These are phyloP conservation scores for Teunomyces aglyptinius DNA, from an alignment of 805 yeast species.

Conservation along the genomic window DNA sequence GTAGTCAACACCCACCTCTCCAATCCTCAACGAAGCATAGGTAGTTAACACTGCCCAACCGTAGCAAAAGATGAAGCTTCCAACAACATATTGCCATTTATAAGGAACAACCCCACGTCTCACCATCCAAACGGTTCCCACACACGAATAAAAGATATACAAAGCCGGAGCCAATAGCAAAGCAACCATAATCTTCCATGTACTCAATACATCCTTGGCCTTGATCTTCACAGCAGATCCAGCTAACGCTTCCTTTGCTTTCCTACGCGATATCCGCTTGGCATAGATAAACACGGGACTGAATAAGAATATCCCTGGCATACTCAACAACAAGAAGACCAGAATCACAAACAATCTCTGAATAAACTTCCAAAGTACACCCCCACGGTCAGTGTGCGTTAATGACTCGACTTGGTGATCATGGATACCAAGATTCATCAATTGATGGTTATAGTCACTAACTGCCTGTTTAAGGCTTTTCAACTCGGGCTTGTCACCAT, in stretches of 20 bases:
- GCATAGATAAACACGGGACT: conserved; percentile 40
- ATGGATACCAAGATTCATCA: conserved; percentile 33
- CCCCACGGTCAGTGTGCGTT: conserved; percentile 18
- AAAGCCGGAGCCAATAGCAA: conserved; percentile 39
- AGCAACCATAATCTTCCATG: conserved; percentile 45
- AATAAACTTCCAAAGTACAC: conserved; percentile 23
- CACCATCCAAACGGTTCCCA: conserved; percentile 27
- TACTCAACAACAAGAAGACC: conserved; percentile 30
- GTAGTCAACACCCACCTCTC: conserved; percentile 42
- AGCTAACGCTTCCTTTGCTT: conserved; percentile 39
- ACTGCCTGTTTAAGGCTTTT: conserved; percentile 28
- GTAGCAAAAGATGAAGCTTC: conserved; percentile 31
- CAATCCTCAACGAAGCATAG: conserved; percentile 39
- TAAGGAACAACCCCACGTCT: conserved; percentile 13
- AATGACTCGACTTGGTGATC: conserved; percentile 41
- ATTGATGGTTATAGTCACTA: conserved; percentile 31
- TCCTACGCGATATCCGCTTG: conserved; percentile 28
- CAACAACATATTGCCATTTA: conserved; percentile 9
- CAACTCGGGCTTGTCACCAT: conserved; percentile 34
- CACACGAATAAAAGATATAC: conserved; percentile 37
- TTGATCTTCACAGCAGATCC: conserved; percentile 39
- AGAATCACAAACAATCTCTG: conserved; percentile 26
- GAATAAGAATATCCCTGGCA: conserved; percentile 39
- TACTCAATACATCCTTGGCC: conserved; percentile 41
- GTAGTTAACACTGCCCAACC: conserved; percentile 39